Evolutionary conservation across 1,284 basidiomycete genomes (phyloP), one percentile per base, ranked within the genome.

Genomic region (Pascua guehoae): DNA sequence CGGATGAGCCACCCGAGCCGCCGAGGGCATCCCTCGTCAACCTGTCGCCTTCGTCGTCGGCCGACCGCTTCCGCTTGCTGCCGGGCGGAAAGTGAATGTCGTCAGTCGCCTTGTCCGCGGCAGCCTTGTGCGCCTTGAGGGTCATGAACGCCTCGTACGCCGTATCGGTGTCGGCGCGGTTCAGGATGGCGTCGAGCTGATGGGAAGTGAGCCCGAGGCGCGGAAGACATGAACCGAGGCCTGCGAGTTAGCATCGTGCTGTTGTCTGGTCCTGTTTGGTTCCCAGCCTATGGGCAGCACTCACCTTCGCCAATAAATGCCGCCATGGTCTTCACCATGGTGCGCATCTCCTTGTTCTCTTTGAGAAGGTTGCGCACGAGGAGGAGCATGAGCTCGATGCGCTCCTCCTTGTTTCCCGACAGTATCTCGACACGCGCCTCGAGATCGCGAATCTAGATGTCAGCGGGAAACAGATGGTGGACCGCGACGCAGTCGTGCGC

Each of bases 371-470:
- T 89, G 86, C 85, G 88, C 56, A 93, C 79, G 50, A 93, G 86
- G 64, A 88, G 86, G 58, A 86, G 81, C 81, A 93, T 82, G 72
- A 92, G 87, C 37, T 84, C 84, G 57, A 91, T 79, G 10, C 89
- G 87, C 73, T 93, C 89, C 81, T 93, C 91, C 68, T 90, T 87
- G 52, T 88, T 88, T 17, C 88, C 89, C 10, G 91, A 94, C 16
- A 93, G 81, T 16, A 95, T 86, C 74, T 93, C 90, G 12, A 94
- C 90, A 41, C 88, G 85, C 12, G 90, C 90, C 77, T 95, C 91
- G 43, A 95, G 84, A 75, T 94, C 91, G 18, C 91, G 88, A 73
- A 94, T 92, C 89, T 93, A 67, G 24, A 32, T 32, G 48, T 51
- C 54, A 46, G 49, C 41, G 8, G 24, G 24, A 32, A 32, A 7